phyloP scores from a whole-genome alignment of 495 filamentous ascomycete species.

The Chaetomium cochliodes region DNA sequence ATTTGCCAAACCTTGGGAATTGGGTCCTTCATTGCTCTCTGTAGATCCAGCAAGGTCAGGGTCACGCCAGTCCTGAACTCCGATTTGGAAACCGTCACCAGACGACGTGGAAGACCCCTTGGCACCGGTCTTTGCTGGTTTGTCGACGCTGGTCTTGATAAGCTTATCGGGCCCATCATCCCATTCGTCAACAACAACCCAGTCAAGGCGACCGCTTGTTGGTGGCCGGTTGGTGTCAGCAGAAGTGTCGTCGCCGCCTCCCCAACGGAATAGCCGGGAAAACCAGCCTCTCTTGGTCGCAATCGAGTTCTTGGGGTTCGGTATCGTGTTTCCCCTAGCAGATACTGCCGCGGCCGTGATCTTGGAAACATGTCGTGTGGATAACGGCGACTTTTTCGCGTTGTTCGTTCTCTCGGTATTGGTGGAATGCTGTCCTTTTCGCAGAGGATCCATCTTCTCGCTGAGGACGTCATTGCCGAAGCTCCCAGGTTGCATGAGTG shows the following conservation, averaged over 20 bases:
- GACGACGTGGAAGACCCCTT: constrained; percentile 32
- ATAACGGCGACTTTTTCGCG: constrained; percentile 31
- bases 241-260: constrained; percentile 32
- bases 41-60: constrained; percentile 62
- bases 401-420: constrained; percentile 45
- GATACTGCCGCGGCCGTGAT: constrained; percentile 15
- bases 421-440: constrained; percentile 50
- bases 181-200: constrained; percentile 58
- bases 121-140: constrained; percentile 21
- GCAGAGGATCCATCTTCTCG: constrained; percentile 49
- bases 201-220: constrained; percentile 80
- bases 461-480: constrained; percentile 56
- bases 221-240: constrained; percentile 67
- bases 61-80: constrained; percentile 90
- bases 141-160: constrained; percentile 39
- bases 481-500: constrained; percentile 72
- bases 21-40: constrained; percentile 19
- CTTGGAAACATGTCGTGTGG: constrained; percentile 15
- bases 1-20: constrained; percentile 8
- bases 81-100: constrained; percentile 80
- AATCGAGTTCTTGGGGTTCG: constrained; percentile 13
- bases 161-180: constrained; percentile 53
- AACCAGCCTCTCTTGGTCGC: constrained; percentile 51
- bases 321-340: constrained; percentile 18
- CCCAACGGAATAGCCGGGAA: constrained; percentile 52